Percentiles rank a stretch among this genome's conserved stretches.
Evolutionary conservation across 2,329 filamentous ascomycete species (phyloP).

Genomic region (Davidsoniella eucalypti): DNA sequence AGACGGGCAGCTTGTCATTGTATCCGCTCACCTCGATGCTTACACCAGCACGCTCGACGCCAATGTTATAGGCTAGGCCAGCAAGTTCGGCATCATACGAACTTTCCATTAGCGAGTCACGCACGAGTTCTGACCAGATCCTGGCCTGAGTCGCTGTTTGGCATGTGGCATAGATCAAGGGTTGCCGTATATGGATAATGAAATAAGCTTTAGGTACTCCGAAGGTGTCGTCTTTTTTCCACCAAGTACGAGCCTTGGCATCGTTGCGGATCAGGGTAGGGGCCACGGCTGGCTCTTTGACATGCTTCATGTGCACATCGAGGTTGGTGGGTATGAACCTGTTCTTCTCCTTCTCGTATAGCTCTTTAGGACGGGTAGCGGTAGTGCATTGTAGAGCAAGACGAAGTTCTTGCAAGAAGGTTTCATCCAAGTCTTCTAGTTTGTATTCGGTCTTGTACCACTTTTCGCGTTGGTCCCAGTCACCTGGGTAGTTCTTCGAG

Average conservation of each 20-base stretch:
- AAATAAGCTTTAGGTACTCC: constrained; percentile 94
- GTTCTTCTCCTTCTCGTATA: constrained; percentile 84
- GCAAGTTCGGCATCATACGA: constrained; percentile 92
- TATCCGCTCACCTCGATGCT: constrained; percentile 74
- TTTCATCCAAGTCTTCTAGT: constrained; percentile 58
- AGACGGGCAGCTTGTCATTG: constrained; percentile 85
- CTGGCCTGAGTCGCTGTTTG: constrained; percentile 62
- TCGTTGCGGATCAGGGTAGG: constrained; percentile 81
- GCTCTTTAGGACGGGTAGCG: constrained; percentile 44
- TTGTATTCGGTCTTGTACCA: constrained; percentile 98
- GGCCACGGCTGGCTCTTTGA: constrained; percentile 53
- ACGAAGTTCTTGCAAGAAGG: constrained; percentile 56
- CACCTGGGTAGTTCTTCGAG: constrained; percentile 66
- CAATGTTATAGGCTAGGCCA: constrained; percentile 70
- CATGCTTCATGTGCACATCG: constrained; percentile 86
- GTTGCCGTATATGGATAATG: constrained; percentile 63
- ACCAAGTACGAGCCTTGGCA: constrained; percentile 68
- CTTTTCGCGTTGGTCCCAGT: constrained; percentile 77
- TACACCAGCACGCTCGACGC: constrained; percentile 54
- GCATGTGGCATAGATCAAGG: constrained; percentile 62
- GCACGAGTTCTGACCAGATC: constrained; percentile 70
- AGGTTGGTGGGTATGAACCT: constrained; percentile 89
- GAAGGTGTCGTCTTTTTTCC: constrained; percentile 96
- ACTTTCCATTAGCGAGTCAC: constrained; percentile 81
- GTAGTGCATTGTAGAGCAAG: constrained; percentile 42